Percentiles rank a stretch among this genome's conserved stretches.
Evolutionary conservation across 768 basidiomycete genomes (phyloP).

Genomic region (Polyporus arcularius): DNA sequence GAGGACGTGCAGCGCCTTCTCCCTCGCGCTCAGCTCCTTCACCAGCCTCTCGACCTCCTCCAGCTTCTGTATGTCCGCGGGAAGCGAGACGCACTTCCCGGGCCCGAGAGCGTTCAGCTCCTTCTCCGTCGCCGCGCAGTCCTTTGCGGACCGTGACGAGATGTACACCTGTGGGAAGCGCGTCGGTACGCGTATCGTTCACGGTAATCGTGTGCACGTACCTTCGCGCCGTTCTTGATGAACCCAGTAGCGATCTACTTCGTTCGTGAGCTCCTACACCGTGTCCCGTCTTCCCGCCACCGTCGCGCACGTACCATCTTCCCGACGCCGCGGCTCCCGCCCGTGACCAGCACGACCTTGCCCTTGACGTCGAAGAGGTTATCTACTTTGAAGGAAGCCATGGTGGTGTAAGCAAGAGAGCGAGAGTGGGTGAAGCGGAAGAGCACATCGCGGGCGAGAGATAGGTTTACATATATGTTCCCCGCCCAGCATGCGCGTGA

Average conservation of each 20-base stretch:
- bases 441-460: background rate
- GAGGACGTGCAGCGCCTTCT: slow-evolving; percentile 55
- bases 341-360: slow-evolving; percentile 62
- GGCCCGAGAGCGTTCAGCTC: slow-evolving; percentile 55
- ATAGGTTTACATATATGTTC: background rate
- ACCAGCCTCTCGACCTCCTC: slow-evolving; percentile 57
- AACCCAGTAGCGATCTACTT: slow-evolving; percentile 63
- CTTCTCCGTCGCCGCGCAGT: slow-evolving; percentile 51
- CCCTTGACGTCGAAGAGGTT: slow-evolving; percentile 52
- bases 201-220: slow-evolving; percentile 19
- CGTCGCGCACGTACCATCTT: slow-evolving; percentile 49
- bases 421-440: background rate
- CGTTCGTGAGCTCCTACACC: background rate
- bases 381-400: slow-evolving; percentile 38
- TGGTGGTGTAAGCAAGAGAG: slow-evolving; percentile 16
- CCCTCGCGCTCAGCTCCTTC: slow-evolving; percentile 49
- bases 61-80: slow-evolving; percentile 54
- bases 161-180: slow-evolving; percentile 53
- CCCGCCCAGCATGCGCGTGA: background rate
- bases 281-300: background rate
- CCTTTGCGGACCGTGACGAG: slow-evolving; percentile 54
- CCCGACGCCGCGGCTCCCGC: slow-evolving; percentile 66
- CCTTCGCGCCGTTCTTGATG: slow-evolving; percentile 61
- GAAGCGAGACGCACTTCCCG: slow-evolving; percentile 54
- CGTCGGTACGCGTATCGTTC: background rate